Percentiles rank a stretch among this genome's conserved stretches.
These are phyloP conservation scores for Geosiphon pyriformis DNA, from an alignment of 192 early-diverging fungal genomes.

Conservation along the genomic window DNA sequence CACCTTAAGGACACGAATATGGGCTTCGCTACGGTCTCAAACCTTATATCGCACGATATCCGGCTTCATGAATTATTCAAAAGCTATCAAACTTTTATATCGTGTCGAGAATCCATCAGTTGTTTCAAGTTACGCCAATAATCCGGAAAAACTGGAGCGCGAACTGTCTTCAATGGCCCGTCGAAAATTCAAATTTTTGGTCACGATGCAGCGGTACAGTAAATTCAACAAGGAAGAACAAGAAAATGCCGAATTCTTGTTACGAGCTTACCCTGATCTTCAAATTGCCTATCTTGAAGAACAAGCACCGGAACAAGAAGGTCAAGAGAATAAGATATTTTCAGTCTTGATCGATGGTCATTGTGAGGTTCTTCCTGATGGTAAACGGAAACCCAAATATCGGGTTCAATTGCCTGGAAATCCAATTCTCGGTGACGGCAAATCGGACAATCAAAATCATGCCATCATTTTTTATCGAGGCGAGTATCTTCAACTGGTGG, in stretches of 20 bases:
- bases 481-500: constrained; percentile 81
- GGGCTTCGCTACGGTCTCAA: constrained; percentile 82
- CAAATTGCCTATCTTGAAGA: constrained; percentile 80
- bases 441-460: constrained; percentile 89
- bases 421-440: constrained; percentile 88
- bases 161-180: constrained; percentile 62
- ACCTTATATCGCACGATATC: constrained; percentile 82
- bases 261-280: constrained; percentile 69
- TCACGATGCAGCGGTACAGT: constrained; percentile 78
- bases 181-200: constrained; percentile 80
- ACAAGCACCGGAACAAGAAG: constrained; percentile 54
- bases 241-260: constrained; percentile 69
- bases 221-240: constrained; percentile 75
- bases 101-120: constrained; percentile 77
- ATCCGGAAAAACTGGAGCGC: constrained; percentile 60
- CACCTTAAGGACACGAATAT: constrained; percentile 79
- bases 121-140: constrained; percentile 56
- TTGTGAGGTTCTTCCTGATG: constrained; percentile 60
- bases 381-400: constrained; percentile 73
- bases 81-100: constrained; percentile 76
- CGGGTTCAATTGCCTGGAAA: constrained; percentile 75
- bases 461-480: constrained; percentile 80
- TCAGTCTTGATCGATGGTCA: constrained; percentile 74
- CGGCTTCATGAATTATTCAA: constrained; percentile 84
- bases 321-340: constrained; percentile 52